A percentile compares a stretch with the other conserved stretches of the same genome.
These are phyloP conservation scores for Podaxis sp. DNA, from an alignment of 768 basidiomycete species.

Conservation along the genomic window DNA sequence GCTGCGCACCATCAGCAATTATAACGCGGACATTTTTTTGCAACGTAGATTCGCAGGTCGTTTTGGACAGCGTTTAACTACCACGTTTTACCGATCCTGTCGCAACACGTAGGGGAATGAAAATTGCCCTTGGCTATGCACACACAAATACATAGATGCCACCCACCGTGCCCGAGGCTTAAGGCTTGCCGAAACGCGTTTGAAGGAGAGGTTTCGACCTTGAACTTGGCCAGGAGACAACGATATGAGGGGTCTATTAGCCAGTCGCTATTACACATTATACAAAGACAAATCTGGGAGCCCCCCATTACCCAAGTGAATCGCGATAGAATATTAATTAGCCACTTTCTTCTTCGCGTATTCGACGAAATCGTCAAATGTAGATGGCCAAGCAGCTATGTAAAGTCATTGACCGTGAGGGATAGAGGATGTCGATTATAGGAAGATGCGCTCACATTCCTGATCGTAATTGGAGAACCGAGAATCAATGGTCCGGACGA, in stretches of 20 bases:
- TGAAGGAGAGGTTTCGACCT: not conserved
- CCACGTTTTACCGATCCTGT: not conserved
- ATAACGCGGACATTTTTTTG: too few species aligned
- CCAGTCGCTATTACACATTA: conserved; percentile 3
- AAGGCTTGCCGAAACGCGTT: not conserved
- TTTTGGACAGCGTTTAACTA: too few species aligned
- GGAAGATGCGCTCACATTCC: conserved; percentile 52
- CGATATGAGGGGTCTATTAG: conserved; percentile 3
- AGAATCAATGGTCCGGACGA: conserved; percentile 72
- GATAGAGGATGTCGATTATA: conserved; percentile 9
- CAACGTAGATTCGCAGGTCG: too few species aligned
- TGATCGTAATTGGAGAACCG: conserved; percentile 72
- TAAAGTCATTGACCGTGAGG: not conserved
- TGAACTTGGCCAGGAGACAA: not conserved
- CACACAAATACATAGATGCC: not conserved
- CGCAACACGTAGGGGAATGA: not conserved
- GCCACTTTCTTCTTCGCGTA: conserved; percentile 50
- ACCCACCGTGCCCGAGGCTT: not conserved
- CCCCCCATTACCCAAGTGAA: not conserved
- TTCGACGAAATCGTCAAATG: conserved; percentile 82
- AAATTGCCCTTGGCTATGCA: not conserved
- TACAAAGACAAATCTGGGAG: not conserved
- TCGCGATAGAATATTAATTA: not conserved
- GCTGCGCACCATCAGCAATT: too few species aligned
- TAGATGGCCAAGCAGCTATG: conserved; percentile 82